phyloP scores from a whole-genome alignment of 306 rosid genomes.

The Glycine tomentella region DNA sequence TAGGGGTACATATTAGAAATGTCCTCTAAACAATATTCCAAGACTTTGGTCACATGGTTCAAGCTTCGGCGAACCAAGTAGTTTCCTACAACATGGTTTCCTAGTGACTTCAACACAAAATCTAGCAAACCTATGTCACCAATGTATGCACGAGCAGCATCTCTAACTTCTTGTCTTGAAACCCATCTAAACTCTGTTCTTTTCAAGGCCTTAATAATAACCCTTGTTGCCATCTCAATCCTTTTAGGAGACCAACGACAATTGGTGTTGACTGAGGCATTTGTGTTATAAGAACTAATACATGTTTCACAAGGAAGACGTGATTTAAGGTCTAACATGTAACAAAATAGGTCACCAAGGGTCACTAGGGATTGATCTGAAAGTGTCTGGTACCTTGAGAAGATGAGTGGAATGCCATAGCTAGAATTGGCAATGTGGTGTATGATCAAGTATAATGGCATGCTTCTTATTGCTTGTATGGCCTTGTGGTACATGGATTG shows the following conservation, averaged over 20 bases:
- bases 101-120: conserved; percentile 78
- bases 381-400: conserved; percentile 75
- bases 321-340: conserved; percentile 80
- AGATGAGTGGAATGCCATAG: conserved; percentile 62
- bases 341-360: conserved; percentile 70
- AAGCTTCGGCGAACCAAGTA: conserved; percentile 78
- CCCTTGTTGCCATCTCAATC: conserved; percentile 76
- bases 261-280: conserved; percentile 53
- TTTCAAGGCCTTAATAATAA: conserved; percentile 71
- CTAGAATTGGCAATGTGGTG: conserved; percentile 56
- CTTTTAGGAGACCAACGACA: conserved; percentile 89
- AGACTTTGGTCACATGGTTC: conserved; percentile 81
- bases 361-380: conserved; percentile 76
- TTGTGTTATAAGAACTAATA: conserved; percentile 46
- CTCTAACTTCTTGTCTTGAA: conserved; percentile 89
- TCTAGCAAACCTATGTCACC: conserved; percentile 83
- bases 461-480: conserved; percentile 70
- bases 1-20: conserved; percentile 58
- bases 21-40: conserved; percentile 85
- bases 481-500: conserved; percentile 74
- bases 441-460: conserved; percentile 63
- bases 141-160: conserved; percentile 75
- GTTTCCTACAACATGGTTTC: conserved; percentile 78
- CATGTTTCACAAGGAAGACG: conserved; percentile 61
- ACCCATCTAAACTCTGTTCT: conserved; percentile 71